phyloP scores from a whole-genome alignment of 169 alveolate species.

The Eimeria praecox region DNA sequence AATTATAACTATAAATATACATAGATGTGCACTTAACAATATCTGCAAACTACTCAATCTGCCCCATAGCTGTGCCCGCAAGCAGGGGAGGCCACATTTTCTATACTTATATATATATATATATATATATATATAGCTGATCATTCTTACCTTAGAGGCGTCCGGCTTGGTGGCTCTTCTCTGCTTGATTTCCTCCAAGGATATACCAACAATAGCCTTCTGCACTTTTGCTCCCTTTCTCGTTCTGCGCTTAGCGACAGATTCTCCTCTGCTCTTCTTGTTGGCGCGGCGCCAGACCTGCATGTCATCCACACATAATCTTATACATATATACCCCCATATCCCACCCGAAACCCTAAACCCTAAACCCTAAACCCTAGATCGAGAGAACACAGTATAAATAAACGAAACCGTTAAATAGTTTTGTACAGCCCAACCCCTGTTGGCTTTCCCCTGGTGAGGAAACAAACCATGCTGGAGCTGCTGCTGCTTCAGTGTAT shows the following conservation, averaged over 20 bases:
- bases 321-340: not conserved
- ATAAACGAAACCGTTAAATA: no score
- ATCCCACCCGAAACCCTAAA: not conserved
- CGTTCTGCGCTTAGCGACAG: conserved; percentile 86
- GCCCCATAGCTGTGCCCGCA: no score
- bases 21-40: not conserved
- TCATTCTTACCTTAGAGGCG: conserved; percentile 68
- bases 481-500: conserved; percentile 18
- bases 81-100: no score
- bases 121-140: not conserved
- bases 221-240: conserved; percentile 91
- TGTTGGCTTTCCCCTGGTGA: not conserved
- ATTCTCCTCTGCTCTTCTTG: conserved; percentile 92
- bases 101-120: not conserved
- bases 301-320: not conserved
- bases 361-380: not conserved
- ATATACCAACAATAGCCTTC: conserved; percentile 98
- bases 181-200: conserved; percentile 96
- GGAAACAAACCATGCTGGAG: not conserved
- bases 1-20: not conserved
- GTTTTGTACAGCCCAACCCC: conserved; percentile 36
- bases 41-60: no score
- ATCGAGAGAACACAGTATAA: not conserved
- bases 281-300: conserved; percentile 98
- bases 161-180: conserved; percentile 79